phyloP scores from a whole-genome alignment of 1,284 basidiomycete species.

The Bondarzewia mesenterica region DNA sequence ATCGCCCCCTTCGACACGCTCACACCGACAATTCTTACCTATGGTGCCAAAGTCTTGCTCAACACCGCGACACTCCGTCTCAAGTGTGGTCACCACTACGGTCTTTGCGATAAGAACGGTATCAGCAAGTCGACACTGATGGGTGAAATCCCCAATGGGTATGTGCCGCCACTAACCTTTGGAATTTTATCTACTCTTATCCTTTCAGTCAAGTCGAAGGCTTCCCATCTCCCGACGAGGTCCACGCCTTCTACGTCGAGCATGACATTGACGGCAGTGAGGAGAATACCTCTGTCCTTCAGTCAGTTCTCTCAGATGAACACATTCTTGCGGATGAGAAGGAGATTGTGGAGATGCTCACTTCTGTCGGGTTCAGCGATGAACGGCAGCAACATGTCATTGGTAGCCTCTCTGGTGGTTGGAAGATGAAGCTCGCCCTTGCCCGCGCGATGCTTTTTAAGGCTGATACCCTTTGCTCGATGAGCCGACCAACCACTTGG shows the following conservation, averaged over 20 bases:
- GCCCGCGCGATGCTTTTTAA: too few relatives aligned
- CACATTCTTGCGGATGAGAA: conserved; percentile 70
- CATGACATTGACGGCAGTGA: conserved; percentile 97
- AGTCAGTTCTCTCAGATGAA: conserved; percentile 84
- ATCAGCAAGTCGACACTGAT: conserved; percentile 98
- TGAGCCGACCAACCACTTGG: too few relatives aligned
- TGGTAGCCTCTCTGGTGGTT: too few relatives aligned
- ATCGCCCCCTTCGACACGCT: too few relatives aligned
- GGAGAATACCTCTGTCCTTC: too few relatives aligned
- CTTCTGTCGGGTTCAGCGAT: conserved; percentile 86
- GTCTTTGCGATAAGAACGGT: conserved; percentile 97
- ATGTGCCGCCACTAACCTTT: neutral
- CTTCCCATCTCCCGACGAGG: conserved; percentile 92
- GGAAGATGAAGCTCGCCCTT: too few relatives aligned
- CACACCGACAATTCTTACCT: too few relatives aligned
- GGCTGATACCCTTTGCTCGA: too few relatives aligned
- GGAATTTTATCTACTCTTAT: conserved; percentile 1
- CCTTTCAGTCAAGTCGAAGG: conserved; percentile 84
- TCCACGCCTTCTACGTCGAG: conserved; percentile 98
- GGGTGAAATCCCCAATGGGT: conserved; percentile 86
- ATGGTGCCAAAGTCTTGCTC: conserved; percentile 96
- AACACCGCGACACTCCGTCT: conserved; percentile 95
- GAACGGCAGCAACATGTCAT: conserved; percentile 83
- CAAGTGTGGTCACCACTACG: conserved; percentile 98
- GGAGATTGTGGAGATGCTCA: conserved; percentile 76